Conservation (phyloP, 257 asterid genomes). For the Nicotiana benthamiana region DNA sequence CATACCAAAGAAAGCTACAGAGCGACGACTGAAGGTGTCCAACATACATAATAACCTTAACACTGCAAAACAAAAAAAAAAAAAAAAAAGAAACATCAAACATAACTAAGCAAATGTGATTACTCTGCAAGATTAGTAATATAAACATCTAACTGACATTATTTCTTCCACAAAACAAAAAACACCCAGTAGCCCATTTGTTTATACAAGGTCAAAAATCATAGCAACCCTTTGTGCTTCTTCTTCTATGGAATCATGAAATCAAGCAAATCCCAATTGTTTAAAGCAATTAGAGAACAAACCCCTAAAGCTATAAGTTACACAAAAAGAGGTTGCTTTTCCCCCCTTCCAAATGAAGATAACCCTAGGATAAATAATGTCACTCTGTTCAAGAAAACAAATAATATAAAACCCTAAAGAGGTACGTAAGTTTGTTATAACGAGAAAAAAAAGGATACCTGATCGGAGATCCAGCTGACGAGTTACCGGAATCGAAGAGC, state of each 20-base stretch:
- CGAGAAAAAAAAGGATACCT: neutral
- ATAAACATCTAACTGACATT: neutral
- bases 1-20: slow-evolving; percentile 9
- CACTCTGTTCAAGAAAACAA: neutral
- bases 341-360: neutral
- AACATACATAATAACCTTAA: slow-evolving; percentile 18
- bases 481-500: neutral
- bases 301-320: neutral
- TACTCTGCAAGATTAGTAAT: neutral
- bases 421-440: neutral
- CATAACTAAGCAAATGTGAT: neutral
- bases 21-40: slow-evolving; percentile 15
- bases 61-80: neutral
- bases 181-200: neutral
- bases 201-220: neutral
- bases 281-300: neutral
- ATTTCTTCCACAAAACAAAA: neutral
- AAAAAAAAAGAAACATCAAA: neutral
- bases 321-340: neutral
- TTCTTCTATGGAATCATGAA: neutral
- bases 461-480: neutral
- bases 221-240: neutral
- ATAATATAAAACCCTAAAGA: neutral
- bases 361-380: neutral
- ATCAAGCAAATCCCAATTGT: neutral